These are phyloP conservation scores for Debaryomyces robertsiae DNA, from an alignment of 1,139 yeast species.

Conservation along the genomic window DNA sequence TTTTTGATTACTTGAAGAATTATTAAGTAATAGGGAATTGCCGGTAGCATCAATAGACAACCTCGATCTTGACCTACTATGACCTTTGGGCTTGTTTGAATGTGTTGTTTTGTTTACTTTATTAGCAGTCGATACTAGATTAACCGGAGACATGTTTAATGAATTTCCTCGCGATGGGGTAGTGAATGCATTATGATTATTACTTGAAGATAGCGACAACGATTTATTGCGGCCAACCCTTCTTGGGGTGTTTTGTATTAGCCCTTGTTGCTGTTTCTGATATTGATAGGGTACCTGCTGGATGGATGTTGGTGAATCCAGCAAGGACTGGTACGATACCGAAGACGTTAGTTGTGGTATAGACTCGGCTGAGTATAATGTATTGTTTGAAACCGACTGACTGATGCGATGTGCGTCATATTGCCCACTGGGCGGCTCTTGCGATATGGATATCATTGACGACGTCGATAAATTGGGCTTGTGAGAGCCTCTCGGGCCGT, in stretches of 20 bases:
- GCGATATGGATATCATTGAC: conserved; percentile 23
- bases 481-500: conserved; percentile 16
- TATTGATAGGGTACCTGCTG: conserved; percentile 17
- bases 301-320: conserved; percentile 34
- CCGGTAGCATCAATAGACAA: conserved; percentile 32
- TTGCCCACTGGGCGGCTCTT: conserved; percentile 19
- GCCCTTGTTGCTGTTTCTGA: conserved; percentile 19
- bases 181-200: conserved; percentile 24
- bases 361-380: conserved; percentile 29
- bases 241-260: conserved; percentile 32
- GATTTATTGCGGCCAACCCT: conserved; percentile 35
- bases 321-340: conserved; percentile 38
- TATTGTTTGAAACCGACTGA: conserved; percentile 3
- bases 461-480: conserved; percentile 23
- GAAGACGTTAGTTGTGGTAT: conserved; percentile 41
- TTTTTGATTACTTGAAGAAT: conserved; percentile 14
- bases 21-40: conserved; percentile 20
- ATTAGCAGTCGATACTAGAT: conserved; percentile 19
- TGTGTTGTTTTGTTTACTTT: conserved; percentile 38
- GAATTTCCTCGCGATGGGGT: conserved; percentile 32
- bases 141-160: conserved; percentile 27
- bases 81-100: conserved; percentile 34
- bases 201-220: conserved; percentile 30
- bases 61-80: conserved; percentile 45
- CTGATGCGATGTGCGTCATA: conserved; percentile 2